These are phyloP conservation scores for Penicillium sp. DNA, from an alignment of 2,329 filamentous ascomycete genomes.

Conservation along the genomic window DNA sequence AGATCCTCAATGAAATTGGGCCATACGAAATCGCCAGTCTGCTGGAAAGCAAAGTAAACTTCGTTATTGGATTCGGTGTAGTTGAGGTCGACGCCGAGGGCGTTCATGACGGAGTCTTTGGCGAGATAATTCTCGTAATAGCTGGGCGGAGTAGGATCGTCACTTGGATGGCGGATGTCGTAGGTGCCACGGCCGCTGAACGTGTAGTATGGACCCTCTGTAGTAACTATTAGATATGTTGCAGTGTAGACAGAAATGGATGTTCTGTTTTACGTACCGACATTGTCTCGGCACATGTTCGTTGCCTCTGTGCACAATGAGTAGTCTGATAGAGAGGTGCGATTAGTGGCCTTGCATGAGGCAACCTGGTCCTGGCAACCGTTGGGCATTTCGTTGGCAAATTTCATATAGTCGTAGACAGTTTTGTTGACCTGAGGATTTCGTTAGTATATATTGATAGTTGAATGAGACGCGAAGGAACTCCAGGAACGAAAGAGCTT, in stretches of 20 bases:
- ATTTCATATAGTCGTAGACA: conserved; percentile 60
- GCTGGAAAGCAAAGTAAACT: conserved; percentile 51
- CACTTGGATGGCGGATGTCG: conserved; percentile 58
- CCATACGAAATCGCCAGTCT: conserved; percentile 63
- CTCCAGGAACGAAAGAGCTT: conserved; percentile 2
- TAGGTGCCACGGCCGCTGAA: conserved; percentile 58
- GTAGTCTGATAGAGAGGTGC: conserved; percentile 52
- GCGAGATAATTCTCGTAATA: conserved; percentile 68
- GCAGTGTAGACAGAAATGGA: neutral
- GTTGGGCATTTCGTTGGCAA: conserved; percentile 61
- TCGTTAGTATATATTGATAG: neutral
- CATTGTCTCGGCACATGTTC: conserved; percentile 57
- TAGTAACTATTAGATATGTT: neutral
- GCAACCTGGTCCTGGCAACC: conserved; percentile 64
- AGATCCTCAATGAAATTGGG: conserved; percentile 61
- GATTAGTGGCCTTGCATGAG: conserved; percentile 64
- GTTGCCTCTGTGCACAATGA: conserved; percentile 56
- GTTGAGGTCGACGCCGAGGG: conserved; percentile 64
- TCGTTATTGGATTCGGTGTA: conserved; percentile 51
- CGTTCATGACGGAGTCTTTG: conserved; percentile 55
- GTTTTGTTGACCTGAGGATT: conserved; percentile 53
- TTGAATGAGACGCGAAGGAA: neutral
- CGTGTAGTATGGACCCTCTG: conserved; percentile 56
- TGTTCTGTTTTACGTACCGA: conserved; percentile 37
- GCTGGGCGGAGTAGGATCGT: conserved; percentile 63